Conservation (phyloP, 2,329 filamentous ascomycete genomes). For the Diaporthe destruens region DNA sequence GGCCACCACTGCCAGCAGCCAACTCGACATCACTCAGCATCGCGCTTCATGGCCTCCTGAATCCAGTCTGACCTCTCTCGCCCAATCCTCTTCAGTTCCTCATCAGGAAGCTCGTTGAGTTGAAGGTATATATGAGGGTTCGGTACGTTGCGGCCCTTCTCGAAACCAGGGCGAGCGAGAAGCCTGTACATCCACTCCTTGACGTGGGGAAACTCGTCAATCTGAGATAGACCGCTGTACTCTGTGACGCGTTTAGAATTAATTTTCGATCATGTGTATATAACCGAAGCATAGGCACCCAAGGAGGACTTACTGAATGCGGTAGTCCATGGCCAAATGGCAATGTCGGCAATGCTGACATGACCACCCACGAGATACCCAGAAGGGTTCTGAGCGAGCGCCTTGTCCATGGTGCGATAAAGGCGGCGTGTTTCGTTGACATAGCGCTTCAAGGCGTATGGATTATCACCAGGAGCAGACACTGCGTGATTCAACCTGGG, state of each 20-base stretch:
- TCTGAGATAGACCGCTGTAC: conserved; percentile 19
- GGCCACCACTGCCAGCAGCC: background rate
- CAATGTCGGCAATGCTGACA: conserved; percentile 13
- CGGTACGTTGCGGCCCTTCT: conserved; percentile 21
- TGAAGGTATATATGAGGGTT: conserved; percentile 16
- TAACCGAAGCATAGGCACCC: too few relatives aligned
- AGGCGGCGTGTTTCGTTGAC: conserved; percentile 25
- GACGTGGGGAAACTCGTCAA: conserved; percentile 25
- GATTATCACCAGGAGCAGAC: background rate
- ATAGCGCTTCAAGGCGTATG: conserved; percentile 21
- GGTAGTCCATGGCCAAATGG: conserved; percentile 25
- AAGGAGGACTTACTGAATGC: conserved; percentile 2
- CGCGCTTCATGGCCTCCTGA: conserved; percentile 21
- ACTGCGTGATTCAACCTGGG: background rate
- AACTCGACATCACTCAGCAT: conserved; percentile 42
- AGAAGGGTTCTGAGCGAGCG: background rate
- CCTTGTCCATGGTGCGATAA: conserved; percentile 27
- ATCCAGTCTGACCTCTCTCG: conserved; percentile 12
- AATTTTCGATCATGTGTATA: too few relatives aligned
- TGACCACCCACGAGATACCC: conserved; percentile 18
- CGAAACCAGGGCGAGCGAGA: conserved; percentile 9
- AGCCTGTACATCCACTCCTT: conserved; percentile 26
- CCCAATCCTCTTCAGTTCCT: conserved; percentile 1
- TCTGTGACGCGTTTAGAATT: background rate
- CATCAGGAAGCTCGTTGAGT: conserved; percentile 11